Base-by-base conservation (phyloP, 139 green algal species). In the Auxenochlorella pyrenoidosa region DNA sequence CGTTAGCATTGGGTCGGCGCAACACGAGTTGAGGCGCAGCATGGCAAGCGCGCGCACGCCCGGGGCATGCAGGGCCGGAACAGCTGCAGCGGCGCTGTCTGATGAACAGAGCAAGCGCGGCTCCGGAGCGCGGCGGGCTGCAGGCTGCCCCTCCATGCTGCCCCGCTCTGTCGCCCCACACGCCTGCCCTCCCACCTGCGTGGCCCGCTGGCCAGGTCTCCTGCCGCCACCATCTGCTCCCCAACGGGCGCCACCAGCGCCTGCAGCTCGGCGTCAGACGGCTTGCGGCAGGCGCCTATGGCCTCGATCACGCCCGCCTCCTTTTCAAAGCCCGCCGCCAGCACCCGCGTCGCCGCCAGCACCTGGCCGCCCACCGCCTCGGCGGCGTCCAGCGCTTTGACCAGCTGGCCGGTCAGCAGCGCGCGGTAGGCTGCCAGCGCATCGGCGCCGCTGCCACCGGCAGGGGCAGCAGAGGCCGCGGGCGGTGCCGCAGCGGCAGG, bases 161-260 rank as follows among this genome's bases (percentile, higher is more conserved):
- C 47, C 8, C 47, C 47, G 47, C 47, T 10, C 10, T 13, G 22
- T 24, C 16, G 54, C 54, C 54, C 66, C 32, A 32, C 32, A 22
- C 24, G 22, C 40, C 40, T 8, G 2, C 40, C 38, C 36, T n/a
- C 79, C 19, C 44, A 86, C 66, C 82, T 92, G 47, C 95, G 90
- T 32, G 92, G 83, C 28, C 94, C 92, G 44, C 95, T 86, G 12
- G 93, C 88, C 59, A 97, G 77, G 34, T 60, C 60, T 13, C 63
- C 43, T 0, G 94, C 95, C 6, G 88, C 90, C 44, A 89, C 79
- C 88, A 99, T 96, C 41, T 90, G 71, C 68, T 93, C 84, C 0
- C 86, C 94, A 58, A 97, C 90, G 12, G 96, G 96, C 44, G 63
- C 73, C 85, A 98, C 84, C 82, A 98, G 75, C 68, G 47, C 38